Percentiles rank a stretch among this genome's conserved stretches.
Evolutionary conservation across 345 rosid genomes (phyloP).

Genomic region (Linum tenue): DNA sequence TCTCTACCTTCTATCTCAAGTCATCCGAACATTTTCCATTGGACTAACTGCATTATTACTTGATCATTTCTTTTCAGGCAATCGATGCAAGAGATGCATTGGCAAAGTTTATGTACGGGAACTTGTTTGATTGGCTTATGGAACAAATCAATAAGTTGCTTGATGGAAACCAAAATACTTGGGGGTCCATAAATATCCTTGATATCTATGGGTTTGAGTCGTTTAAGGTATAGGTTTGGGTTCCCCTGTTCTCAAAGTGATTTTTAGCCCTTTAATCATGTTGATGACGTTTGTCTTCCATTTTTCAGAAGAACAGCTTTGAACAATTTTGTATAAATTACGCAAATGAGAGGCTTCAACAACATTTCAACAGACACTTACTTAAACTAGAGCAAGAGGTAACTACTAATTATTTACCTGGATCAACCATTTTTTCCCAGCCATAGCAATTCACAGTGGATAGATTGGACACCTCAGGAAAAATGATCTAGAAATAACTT

Average conservation of each 20-base stretch:
- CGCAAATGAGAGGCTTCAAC: conserved; percentile 97
- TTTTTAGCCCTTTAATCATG: conserved; percentile 10
- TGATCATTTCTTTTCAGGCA: conserved; percentile 43
- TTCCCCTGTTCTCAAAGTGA: conserved; percentile 4
- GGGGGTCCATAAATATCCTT: conserved; percentile 80
- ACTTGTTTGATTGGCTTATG: conserved; percentile 85
- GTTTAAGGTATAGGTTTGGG: conserved; percentile 46
- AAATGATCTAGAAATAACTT: background rate
- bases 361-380: conserved; percentile 84
- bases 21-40: background rate
- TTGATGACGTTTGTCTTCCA: conserved; percentile 15
- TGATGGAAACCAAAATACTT: conserved; percentile 39
- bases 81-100: conserved; percentile 79
- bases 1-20: background rate
- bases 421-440: background rate
- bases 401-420: conserved; percentile 9
- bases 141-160: conserved; percentile 71
- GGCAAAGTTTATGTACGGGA: conserved; percentile 77
- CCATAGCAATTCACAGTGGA: background rate
- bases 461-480: background rate
- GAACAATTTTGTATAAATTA: conserved; percentile 96
- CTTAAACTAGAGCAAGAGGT: conserved; percentile 94
- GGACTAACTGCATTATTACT: too few relatives aligned
- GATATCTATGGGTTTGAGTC: conserved; percentile 96
- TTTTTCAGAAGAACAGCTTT: conserved; percentile 81